Conservation (phyloP, 139 green algal species). For the Chlorella vulgaris region DNA sequence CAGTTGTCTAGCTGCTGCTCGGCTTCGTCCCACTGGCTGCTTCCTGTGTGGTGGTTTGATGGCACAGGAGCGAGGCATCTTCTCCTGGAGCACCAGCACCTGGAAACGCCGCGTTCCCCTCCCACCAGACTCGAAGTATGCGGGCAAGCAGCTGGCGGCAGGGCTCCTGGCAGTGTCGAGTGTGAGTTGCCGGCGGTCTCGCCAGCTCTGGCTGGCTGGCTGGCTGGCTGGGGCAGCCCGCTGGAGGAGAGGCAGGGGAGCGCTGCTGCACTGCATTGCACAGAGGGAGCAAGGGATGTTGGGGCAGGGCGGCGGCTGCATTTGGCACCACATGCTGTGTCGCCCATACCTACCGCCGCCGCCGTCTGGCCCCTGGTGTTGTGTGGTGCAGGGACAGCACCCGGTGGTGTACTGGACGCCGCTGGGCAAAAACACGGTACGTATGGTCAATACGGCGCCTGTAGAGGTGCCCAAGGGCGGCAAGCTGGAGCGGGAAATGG, state of each 20-base stretch:
- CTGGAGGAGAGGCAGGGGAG: not conserved
- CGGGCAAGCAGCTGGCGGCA: conserved; percentile 26
- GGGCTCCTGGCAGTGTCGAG: conserved; percentile 40
- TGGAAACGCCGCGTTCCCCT: conserved; percentile 39
- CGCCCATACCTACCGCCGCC: no score
- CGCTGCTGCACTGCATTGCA: not conserved
- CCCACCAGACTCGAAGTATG: conserved; percentile 34
- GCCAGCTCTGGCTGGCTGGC: not conserved
- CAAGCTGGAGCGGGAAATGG: conserved; percentile 28
- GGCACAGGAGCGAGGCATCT: conserved; percentile 42
- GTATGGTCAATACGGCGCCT: conserved; percentile 24
- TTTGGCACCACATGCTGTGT: no score
- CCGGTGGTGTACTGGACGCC: conserved; percentile 41
- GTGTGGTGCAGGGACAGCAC: conserved; percentile 17
- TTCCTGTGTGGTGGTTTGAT: not conserved
- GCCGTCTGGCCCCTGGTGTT: no score
- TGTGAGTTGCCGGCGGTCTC: conserved; percentile 9
- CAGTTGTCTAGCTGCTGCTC: not conserved
- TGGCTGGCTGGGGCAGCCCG: no score
- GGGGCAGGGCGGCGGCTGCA: no score
- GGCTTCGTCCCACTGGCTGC: not conserved
- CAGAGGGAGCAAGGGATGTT: not conserved
- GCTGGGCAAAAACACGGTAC: conserved; percentile 46
- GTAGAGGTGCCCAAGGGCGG: not conserved
- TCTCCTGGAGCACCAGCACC: conserved; percentile 31